Evolutionary conservation across 129 eudicot species (phyloP), one percentile per base, ranked within the genome.

Genomic region (Cynara cardunculus): DNA sequence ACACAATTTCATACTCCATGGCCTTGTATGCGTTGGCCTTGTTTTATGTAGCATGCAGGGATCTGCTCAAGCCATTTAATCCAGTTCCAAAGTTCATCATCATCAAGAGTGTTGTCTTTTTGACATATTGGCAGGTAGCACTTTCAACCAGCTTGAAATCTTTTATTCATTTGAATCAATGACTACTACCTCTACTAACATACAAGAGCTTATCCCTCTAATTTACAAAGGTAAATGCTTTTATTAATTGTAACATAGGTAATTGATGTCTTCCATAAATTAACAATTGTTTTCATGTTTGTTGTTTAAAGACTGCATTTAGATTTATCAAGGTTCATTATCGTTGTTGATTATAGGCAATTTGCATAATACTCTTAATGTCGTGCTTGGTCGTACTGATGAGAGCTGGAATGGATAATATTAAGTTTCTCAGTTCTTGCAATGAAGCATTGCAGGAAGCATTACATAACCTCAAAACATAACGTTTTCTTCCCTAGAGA

Each of bases 61-160:
- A 95, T 88, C 82, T 92, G 83, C 99, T 95, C 64, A 89, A 86
- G 81, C 99, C 99, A 16, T 95, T 87, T 81, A 90, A 95, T 84
- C 99, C 97, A 24, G 99, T 95, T 72, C 99, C 99, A 1, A 95
- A 95, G 86, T 95, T 95, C 79, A 83, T 95, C 84, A 89, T 94
- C 22, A 95, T 95, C 49, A 95, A 95, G 66, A 92, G 97, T 39
- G 99, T 95, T 1, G 96, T 92, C 28, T 95, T 95, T 80, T 87
- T 95, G 80, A 95, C 99, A 19, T 95, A 92, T 83, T 95, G 99
- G 99, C 99, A 95, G 98, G 98, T 91, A 89, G 3, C 18, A 13
- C 24, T 73, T 35, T 25, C 12, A 22, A 37, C 71, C 31, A 27
- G 0, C n/a, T 5, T 46, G 44, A n/a, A 24, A 2, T 31, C 71